These are phyloP conservation scores for Cynanchum wilfordii DNA, from an alignment of 257 asterid genomes.

Conservation along the genomic window DNA sequence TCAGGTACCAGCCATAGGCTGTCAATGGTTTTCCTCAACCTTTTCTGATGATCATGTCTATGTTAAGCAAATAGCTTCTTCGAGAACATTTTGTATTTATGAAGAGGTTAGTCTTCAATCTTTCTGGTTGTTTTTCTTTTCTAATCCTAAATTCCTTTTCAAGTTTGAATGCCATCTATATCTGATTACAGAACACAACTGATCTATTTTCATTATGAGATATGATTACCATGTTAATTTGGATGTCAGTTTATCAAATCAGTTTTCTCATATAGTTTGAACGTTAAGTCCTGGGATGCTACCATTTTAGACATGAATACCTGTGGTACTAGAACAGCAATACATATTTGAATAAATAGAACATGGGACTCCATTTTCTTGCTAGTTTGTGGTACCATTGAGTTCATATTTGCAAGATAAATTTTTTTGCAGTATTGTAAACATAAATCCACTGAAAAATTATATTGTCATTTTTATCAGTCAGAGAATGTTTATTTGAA, in stretches of 20 bases:
- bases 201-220: constrained; percentile 1
- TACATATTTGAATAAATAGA: neutral
- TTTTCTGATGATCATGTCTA: constrained; percentile 42
- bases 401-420: too few species aligned
- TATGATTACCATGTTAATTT: neutral
- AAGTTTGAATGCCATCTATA: neutral
- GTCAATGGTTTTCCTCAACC: constrained; percentile 80
- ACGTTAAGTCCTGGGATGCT: neutral
- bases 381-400: neutral
- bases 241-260: neutral
- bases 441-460: too few species aligned
- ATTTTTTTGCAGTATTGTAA: too few species aligned
- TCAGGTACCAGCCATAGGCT: constrained; percentile 80
- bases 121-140: too few species aligned
- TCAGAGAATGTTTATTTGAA: too few species aligned
- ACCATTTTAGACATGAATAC: neutral
- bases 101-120: constrained; percentile 57
- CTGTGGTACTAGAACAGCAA: neutral
- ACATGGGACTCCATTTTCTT: neutral
- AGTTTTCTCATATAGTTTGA: neutral
- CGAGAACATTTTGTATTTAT: constrained; percentile 84
- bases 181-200: neutral
- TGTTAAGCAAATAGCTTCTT: constrained; percentile 60
- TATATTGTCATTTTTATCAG: too few species aligned
- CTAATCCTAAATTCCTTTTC: neutral